Percentiles rank a stretch among this genome's conserved stretches.
Evolutionary conservation across 768 basidiomycete species (phyloP).

Genomic region (Paxillus ammoniavirescens): DNA sequence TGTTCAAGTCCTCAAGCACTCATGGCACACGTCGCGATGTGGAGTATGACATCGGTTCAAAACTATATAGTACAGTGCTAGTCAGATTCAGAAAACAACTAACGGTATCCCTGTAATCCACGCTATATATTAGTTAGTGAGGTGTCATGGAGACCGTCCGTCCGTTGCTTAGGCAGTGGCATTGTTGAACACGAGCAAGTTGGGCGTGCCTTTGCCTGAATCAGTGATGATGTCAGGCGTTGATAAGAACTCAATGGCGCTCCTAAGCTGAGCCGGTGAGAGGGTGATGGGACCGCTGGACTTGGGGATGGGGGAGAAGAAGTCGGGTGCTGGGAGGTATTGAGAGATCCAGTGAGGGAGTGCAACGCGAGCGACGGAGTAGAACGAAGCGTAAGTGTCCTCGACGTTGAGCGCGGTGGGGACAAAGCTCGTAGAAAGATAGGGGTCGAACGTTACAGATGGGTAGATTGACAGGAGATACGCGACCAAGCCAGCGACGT

Average conservation of each 20-base stretch:
- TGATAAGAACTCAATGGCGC: slow-evolving; percentile 62
- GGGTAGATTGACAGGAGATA: slow-evolving; percentile 92
- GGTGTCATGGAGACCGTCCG: neutral
- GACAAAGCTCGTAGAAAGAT: slow-evolving; percentile 36
- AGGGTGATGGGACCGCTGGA: slow-evolving; percentile 43
- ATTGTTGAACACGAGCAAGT: slow-evolving; percentile 82
- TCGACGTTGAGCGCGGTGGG: slow-evolving; percentile 33
- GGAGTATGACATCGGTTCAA: neutral
- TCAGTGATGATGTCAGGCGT: slow-evolving; percentile 48
- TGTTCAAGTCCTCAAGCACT: no score
- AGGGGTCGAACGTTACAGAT: slow-evolving; percentile 57
- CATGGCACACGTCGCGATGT: no score
- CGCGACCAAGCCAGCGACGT: slow-evolving; percentile 85
- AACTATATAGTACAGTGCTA: slow-evolving; percentile 13
- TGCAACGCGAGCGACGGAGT: slow-evolving; percentile 51
- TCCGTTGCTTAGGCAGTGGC: slow-evolving; percentile 40
- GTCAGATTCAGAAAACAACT: neutral
- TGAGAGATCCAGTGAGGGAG: slow-evolving; percentile 58
- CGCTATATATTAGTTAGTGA: neutral
- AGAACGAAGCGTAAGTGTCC: slow-evolving; percentile 45
- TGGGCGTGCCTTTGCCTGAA: slow-evolving; percentile 52
- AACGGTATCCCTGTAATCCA: neutral
- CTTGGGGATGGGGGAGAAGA: slow-evolving; percentile 45
- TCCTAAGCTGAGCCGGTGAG: slow-evolving; percentile 74
- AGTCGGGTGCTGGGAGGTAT: slow-evolving; percentile 53